Evolutionary conservation across 106 monocot genomes (phyloP), one percentile per base, ranked within the genome.

Genomic region (Acorus calamus): DNA sequence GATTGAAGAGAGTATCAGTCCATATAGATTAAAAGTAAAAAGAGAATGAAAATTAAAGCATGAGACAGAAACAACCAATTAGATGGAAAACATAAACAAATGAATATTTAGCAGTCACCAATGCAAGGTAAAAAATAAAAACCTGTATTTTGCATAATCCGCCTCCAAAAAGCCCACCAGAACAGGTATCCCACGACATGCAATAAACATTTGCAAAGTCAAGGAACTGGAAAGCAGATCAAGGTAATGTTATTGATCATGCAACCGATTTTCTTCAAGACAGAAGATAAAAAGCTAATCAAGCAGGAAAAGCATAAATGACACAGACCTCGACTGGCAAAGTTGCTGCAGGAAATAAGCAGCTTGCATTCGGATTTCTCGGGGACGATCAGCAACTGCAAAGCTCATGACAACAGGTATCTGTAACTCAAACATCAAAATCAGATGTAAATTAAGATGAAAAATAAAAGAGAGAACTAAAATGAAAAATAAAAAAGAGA

Each of bases 71-170:
- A 58, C 3, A 9, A 63, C 14, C 5, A 14, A 28, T 8, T 6
- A 28, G 10, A 67, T 53, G 28, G 28, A 3, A 65, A 42, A 12
- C n/a, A 64, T 52, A 9, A 48, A 69, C 3, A 42, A 10, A 66
- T 50, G 2, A 53, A 11, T 6, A 55, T 11, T 28, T 28, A 28
- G 28, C 28, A 28, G 28, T 28, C 28, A 28, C 28, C 28, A 28
- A 28, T 28, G 28, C 28, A 28, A 28, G 28, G 28, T 28, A 11
- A 63, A 0, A 52, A 59, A n/a, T 59, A 67, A 14, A 53, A 51
- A 88, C 92, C 92, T 93, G 62, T 80, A 88, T 69, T 93, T 93
- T 3, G 92, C 92, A 83, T 93, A 93, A 66, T 93, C 92, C 76
- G 92, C 73, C 65, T 93, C 92, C 73, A 93, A 74, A 80, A 93